A percentile compares a stretch with the other conserved stretches of the same genome.
These are phyloP conservation scores for Claviceps sp. DNA, from an alignment of 2,329 filamentous ascomycete species.

Conservation along the genomic window DNA sequence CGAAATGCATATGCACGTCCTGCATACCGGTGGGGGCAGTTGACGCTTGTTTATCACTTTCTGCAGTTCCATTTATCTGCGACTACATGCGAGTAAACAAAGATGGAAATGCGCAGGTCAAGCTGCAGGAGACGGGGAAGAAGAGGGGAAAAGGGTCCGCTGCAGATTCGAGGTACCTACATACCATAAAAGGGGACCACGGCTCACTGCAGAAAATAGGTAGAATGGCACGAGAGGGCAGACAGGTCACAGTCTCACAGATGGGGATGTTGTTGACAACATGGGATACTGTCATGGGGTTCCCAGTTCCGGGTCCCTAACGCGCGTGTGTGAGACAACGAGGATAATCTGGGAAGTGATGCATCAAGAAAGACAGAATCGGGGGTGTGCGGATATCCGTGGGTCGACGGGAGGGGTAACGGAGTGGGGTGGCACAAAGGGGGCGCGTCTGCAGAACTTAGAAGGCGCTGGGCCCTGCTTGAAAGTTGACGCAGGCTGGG, in stretches of 20 bases:
- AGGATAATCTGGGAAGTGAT: no score
- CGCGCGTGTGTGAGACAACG: not conserved
- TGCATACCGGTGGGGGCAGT: not conserved
- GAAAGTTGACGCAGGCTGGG: no score
- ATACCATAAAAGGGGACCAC: not conserved
- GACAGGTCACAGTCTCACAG: not conserved
- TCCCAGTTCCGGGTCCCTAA: no score
- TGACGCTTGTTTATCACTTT: not conserved
- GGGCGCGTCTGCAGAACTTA: no score
- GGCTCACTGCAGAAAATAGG: not conserved
- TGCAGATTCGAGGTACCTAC: not conserved
- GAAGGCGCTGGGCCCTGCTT: no score
- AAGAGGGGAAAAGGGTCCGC: not conserved
- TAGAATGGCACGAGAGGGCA: not conserved
- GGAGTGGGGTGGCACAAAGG: no score
- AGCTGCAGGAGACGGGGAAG: not conserved
- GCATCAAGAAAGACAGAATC: no score
- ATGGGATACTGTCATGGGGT: not conserved
- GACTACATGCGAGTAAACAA: not conserved
- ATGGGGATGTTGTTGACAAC: not conserved
- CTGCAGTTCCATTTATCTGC: no score
- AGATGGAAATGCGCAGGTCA: not conserved
- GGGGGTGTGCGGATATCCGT: no score
- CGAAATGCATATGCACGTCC: no score
- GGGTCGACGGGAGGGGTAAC: no score